Base-by-base conservation (phyloP, 2,329 filamentous ascomycete species). In the Botrytis medusae region DNA sequence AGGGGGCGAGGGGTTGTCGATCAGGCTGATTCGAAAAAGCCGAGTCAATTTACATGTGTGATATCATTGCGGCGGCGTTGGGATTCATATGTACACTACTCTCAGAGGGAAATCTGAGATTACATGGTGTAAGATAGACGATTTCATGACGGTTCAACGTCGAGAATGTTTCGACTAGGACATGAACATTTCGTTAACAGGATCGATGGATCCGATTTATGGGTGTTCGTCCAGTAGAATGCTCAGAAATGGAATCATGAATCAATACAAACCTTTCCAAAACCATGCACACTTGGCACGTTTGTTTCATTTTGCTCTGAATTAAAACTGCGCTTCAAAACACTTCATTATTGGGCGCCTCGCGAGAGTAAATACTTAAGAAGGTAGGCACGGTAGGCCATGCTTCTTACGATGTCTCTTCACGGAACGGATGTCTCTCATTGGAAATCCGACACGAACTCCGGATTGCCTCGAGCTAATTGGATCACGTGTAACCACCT, bases 51-150 rank as follows among this genome's bases (percentile, higher is more conserved):
- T 64, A 57, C n/a, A 68, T 61, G 57, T 72, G 62, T 62, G 51
- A 62, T 62, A 51, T 74, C 76, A 80, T 80, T 75, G 78, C 77
- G 75, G 72, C 65, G 79, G 79, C 78, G 78, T 80, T 80, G 57
- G 67, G 42, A 62, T 70, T 40, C 62, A 40, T 51, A 65, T 71
- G 34, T 73, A 59, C 32, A 68, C 40, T 37, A 46, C 22, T 68
- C 40, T 25, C 32, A 67, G 64, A 67, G 16, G 32, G 46, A 72
- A 34, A 51, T n/a, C 54, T 48, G 32, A n/a, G 57, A 18, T 60
- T 32, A 44, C 7, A 57, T 57, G 46, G 60, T 71, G 69, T 57
- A 42, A 71, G 18, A 42, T 46, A 65, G 46, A 65, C 46, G 46
- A 18, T 14, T 51, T 65, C 42, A 72, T 32, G 46, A 29, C 34